Base-by-base conservation (phyloP, 1,284 basidiomycete genomes). In the Boletus semigastroideus region DNA sequence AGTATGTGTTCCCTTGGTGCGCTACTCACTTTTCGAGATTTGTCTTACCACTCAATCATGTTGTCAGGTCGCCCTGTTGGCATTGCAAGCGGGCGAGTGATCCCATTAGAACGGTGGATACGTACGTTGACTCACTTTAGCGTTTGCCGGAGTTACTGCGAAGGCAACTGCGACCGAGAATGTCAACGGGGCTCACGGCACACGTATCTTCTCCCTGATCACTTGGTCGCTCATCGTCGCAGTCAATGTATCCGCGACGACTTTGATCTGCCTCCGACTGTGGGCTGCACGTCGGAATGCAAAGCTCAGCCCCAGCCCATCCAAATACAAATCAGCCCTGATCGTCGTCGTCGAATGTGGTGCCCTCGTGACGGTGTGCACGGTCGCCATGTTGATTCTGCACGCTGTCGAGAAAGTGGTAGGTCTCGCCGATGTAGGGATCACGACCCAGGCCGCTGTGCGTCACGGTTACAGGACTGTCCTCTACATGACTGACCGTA, bases 301-400 rank as follows among this genome's bases (percentile, higher is more conserved):
- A 2, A 20, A 42, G 5, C 2, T 20, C 27, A 16, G 51, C 1
- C 39, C 48, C 13, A 46, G 20, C 25, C 34, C 37, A 11, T 64
- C 45, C 19, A 55, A 17, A 12, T 63, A 66, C 9, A 53, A 53
- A 42, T 53, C 62, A 12, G 52, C 49, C 10, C 37, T 55, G 17
- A 6, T 61, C 20, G 13, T 61, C 39, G 50, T 63, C 43, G 51
- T 63, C n/a, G 64, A 63, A 36, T 66, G 60, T 12, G 60, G 64
- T 19, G 58, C 51, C 0, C 5, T 63, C 17, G 56, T 63, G 33
- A 63, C 63, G 38, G 4, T 48, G 1, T 55, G 51, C 33, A 51
- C 62, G 7, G 11, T 48, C 9, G 47, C 50, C 1, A 53, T 66
- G 52, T 30, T 63, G 30, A 31, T 60, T 10, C 7, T 63, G 31